These are phyloP conservation scores for Diutina mesorugosa DNA, from an alignment of 1,139 yeast genomes.

Conservation along the genomic window DNA sequence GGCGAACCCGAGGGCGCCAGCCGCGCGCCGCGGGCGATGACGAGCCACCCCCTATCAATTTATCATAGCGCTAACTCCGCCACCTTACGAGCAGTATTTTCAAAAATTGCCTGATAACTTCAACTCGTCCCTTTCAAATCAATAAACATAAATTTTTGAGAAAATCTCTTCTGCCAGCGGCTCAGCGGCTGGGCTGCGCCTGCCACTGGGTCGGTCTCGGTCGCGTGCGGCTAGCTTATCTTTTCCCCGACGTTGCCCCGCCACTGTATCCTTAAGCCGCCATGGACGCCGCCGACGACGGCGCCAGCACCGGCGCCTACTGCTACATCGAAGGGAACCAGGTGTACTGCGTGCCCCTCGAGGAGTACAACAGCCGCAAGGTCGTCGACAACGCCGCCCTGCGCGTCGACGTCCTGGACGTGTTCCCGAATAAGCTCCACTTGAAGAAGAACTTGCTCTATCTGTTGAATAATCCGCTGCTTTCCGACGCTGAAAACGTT, in stretches of 20 bases:
- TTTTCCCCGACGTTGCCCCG: background rate
- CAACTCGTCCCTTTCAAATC: too few relatives aligned
- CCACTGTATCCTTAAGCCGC: background rate
- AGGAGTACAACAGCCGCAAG: conserved; percentile 1
- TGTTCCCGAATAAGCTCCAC: conserved; percentile 1
- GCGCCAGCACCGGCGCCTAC: background rate
- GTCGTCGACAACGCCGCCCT: background rate
- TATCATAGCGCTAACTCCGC: too few relatives aligned
- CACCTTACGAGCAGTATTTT: too few relatives aligned
- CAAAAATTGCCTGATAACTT: too few relatives aligned
- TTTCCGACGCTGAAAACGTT: conserved; percentile 16
- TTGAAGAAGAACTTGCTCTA: conserved; percentile 24
- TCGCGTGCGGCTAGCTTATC: background rate
- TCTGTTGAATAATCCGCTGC: conserved; percentile 29
- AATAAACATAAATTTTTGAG: too few relatives aligned
- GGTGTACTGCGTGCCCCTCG: background rate
- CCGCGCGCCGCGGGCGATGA: too few relatives aligned
- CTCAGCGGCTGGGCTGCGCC: too few relatives aligned
- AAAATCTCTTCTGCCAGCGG: too few relatives aligned
- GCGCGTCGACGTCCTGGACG: conserved; percentile 2
- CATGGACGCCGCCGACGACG: background rate
- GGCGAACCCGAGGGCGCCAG: too few relatives aligned
- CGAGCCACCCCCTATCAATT: too few relatives aligned
- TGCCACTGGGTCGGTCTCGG: background rate
- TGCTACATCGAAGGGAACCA: background rate